Base-by-base conservation (phyloP, 805 yeast genomes). In the Spathaspora boniae region DNA sequence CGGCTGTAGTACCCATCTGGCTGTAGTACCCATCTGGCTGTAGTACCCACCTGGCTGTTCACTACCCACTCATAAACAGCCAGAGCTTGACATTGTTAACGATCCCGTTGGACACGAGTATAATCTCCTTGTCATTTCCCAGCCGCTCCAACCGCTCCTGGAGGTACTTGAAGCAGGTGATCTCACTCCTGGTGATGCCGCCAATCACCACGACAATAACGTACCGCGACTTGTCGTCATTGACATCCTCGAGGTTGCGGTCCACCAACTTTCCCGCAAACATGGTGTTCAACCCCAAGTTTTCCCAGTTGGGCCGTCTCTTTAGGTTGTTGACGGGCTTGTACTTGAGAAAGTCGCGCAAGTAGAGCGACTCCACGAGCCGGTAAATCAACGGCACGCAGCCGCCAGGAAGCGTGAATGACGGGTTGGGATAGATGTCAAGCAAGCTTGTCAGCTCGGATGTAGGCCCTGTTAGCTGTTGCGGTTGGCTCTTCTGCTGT, bases 171-270 rank as follows among this genome's bases (percentile, higher is more conserved):
- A 91, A 59, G 3, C 88, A 79, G 3, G 91, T 76, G 12, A 89
- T 65, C 56, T 91, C 98, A 6, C 93, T 78, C 52, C 85, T 70
- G 0, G 97, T 86, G 6, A 89, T 63, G 0, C 98, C 98, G 9
- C 98, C 98, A 26, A 89, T 50, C 42, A 82, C 59, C 6, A 79
- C 74, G 34, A 86, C 46, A 41, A 86, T 50, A 40, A 58, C 36
- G 53, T 60, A 36, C 36, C 41, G 42, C 26, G 33, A 42, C 8
- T 29, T 19, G 16, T 34, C 33, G 23, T 25, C 41, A 24, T 20
- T 40, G 15, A 44, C 47, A 35, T 55, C 61, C 30, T 53, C 50
- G 2, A 63, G n/a, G 37, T 62, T 62, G n/a, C 59, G 37, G 51
- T 65, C 72, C 12, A 55, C 45, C 3, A 60, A 56, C 29, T 60